Conservation (phyloP, 2,329 filamentous ascomycete species). For the Aotearoamyces nothofagi region DNA sequence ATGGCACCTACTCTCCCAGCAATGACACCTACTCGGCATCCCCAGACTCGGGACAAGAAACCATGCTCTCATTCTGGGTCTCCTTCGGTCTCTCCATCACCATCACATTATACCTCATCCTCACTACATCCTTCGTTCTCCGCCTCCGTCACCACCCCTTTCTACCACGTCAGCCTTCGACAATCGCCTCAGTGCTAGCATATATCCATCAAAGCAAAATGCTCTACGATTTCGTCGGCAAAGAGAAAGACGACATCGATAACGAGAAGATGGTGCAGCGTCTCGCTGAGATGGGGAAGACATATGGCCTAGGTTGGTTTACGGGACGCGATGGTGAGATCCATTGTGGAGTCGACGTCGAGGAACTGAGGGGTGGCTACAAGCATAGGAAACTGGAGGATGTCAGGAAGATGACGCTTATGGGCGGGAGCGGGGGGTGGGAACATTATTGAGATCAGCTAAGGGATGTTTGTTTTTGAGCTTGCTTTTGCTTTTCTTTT, state of each 20-base stretch:
- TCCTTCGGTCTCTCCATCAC: constrained; percentile 50
- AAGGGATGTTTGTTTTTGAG: too few relatives aligned
- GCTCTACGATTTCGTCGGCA: constrained; percentile 59
- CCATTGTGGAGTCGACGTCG: constrained; percentile 66
- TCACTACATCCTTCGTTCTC: constrained; percentile 45
- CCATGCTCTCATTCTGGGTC: constrained; percentile 46
- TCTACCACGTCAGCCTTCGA: constrained; percentile 63
- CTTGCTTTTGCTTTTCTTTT: too few relatives aligned
- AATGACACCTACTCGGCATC: constrained; percentile 2
- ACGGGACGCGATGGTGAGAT: constrained; percentile 54
- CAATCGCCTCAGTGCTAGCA: constrained; percentile 60
- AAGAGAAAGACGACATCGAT: constrained; percentile 32
- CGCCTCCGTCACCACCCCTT: constrained; percentile 50
- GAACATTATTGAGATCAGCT: constrained; percentile 16
- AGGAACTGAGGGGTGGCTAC: constrained; percentile 51
- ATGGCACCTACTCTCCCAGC: constrained; percentile 3
- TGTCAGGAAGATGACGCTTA: constrained; percentile 14
- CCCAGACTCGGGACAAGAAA: constrained; percentile 41
- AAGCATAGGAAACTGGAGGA: constrained; percentile 38
- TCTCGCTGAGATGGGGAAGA: constrained; percentile 45
- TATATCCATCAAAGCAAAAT: constrained; percentile 73
- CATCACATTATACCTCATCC: constrained; percentile 36
- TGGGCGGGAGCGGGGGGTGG: constrained; percentile 17
- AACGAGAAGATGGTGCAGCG: constrained; percentile 44
- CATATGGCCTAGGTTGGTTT: constrained; percentile 68